These are phyloP conservation scores for Candida verbasci DNA, from an alignment of 805 yeast genomes.

Conservation along the genomic window DNA sequence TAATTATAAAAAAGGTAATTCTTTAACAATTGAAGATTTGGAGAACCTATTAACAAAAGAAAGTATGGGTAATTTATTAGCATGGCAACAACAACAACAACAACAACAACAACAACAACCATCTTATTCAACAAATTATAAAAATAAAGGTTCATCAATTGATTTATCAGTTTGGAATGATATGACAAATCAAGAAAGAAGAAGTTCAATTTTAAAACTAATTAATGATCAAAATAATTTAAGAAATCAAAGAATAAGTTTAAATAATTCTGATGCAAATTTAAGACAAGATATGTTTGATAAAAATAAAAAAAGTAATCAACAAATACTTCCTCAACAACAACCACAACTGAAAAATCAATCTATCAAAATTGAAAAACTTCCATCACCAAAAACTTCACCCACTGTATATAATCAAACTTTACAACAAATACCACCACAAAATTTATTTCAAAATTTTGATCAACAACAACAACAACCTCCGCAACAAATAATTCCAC, in stretches of 20 bases:
- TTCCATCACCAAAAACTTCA: slow-evolving; percentile 39
- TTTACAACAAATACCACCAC: slow-evolving; percentile 6
- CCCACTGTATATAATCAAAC: slow-evolving; percentile 14
- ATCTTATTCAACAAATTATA: slow-evolving; percentile 15
- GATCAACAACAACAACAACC: too few relatives aligned
- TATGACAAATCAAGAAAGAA: slow-evolving; percentile 36
- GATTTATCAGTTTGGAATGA: slow-evolving; percentile 20
- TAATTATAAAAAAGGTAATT: slow-evolving; percentile 17
- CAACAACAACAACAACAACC: slow-evolving; percentile 17
- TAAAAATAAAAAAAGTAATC: slow-evolving; percentile 9
- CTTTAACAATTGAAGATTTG: slow-evolving; percentile 19
- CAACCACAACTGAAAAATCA: slow-evolving; percentile 31
- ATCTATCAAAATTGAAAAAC: slow-evolving; percentile 27
- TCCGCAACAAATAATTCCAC: background rate
- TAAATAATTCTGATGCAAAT: slow-evolving; percentile 13
- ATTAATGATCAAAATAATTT: slow-evolving; percentile 28
- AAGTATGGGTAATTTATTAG: slow-evolving; percentile 24
- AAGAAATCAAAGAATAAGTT: slow-evolving; percentile 10
- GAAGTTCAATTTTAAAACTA: slow-evolving; percentile 35
- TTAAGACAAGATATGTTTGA: slow-evolving; percentile 38
- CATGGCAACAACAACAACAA: too few relatives aligned
- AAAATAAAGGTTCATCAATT: slow-evolving; percentile 19
- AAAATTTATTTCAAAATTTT: background rate
- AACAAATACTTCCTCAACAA: slow-evolving; percentile 13
- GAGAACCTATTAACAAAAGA: slow-evolving; percentile 24